phyloP scores from a whole-genome alignment of 352 stramenopile genomes.

The Phytopythium kandeliae region DNA sequence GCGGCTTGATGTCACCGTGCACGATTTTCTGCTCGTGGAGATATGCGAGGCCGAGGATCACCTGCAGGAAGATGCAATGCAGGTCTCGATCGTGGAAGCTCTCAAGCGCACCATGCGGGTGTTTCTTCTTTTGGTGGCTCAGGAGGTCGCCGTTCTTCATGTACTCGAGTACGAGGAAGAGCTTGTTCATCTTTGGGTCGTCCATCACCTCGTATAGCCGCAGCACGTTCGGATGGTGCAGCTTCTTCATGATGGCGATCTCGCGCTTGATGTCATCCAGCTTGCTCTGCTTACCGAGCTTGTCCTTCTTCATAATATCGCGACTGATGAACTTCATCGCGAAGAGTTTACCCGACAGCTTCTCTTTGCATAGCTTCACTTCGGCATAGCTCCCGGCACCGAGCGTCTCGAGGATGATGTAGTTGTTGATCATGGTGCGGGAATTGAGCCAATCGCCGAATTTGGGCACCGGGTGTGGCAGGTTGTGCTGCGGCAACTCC shows the following conservation, averaged over 20 bases:
- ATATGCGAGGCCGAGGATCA: constrained; percentile 87
- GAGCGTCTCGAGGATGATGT: constrained; percentile 86
- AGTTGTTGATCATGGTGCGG: constrained; percentile 92
- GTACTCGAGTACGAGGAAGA: constrained; percentile 98
- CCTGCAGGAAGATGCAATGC: constrained; percentile 65
- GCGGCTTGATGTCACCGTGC: constrained; percentile 84
- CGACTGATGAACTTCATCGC: constrained; percentile 88
- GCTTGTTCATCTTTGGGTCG: constrained; percentile 89
- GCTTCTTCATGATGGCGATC: constrained; percentile 97
- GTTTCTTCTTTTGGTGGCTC: constrained; percentile 71
- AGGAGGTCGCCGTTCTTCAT: constrained; percentile 83
- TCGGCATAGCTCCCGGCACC: constrained; percentile 88
- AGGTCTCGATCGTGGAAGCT: constrained; percentile 63
- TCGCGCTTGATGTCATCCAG: constrained; percentile 89
- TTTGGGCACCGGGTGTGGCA: constrained; percentile 71
- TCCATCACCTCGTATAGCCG: constrained; percentile 96
- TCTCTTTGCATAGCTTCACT: constrained; percentile 87
- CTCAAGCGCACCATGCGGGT: constrained; percentile 25
- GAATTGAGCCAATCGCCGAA: constrained; percentile 84
- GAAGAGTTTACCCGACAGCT: constrained; percentile 64
- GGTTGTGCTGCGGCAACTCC: constrained; percentile 62
- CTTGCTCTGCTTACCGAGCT: constrained; percentile 73
- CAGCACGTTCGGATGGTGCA: constrained; percentile 94
- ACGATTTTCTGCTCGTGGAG: constrained; percentile 83
- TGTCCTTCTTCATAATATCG: constrained; percentile 84